Evolutionary conservation across 1,139 yeast species (phyloP).

Genomic region (Yamadazyma triangularis): DNA sequence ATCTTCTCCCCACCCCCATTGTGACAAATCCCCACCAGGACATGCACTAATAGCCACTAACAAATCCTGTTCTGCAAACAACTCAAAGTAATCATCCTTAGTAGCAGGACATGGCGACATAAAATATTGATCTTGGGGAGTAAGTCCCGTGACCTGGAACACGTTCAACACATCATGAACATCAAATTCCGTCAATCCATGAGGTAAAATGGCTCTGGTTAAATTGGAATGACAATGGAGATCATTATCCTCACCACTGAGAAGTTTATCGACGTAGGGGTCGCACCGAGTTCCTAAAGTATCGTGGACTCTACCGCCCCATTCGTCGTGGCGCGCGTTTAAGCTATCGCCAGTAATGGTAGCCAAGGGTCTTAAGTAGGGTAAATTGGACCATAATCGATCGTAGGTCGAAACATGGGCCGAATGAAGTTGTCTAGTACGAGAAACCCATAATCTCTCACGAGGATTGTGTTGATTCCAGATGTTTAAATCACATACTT

Average conservation of each 20-base stretch:
- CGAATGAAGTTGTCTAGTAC: conserved; percentile 64
- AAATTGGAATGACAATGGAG: conserved; percentile 66
- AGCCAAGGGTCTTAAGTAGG: conserved; percentile 57
- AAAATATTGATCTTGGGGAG: conserved; percentile 61
- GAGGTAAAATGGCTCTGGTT: conserved; percentile 53
- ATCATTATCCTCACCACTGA: conserved; percentile 62
- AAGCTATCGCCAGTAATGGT: conserved; percentile 61
- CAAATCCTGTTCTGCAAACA: conserved; percentile 63
- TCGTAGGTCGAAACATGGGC: conserved; percentile 62
- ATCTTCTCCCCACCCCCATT: conserved; percentile 69
- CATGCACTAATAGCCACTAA: conserved; percentile 65
- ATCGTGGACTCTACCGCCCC: conserved; percentile 67
- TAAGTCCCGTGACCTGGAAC: conserved; percentile 65
- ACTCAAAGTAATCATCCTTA: conserved; percentile 55
- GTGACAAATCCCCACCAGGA: conserved; percentile 67
- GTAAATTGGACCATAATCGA: conserved; percentile 61
- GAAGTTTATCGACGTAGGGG: conserved; percentile 60
- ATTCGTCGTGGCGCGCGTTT: conserved; percentile 52
- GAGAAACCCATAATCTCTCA: conserved; percentile 65
- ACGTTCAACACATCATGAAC: conserved; percentile 69
- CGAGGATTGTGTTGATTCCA: conserved; percentile 60
- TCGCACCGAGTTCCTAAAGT: conserved; percentile 66
- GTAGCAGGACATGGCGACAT: conserved; percentile 69
- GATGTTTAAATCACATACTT: conserved; percentile 63
- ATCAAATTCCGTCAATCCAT: conserved; percentile 60